A percentile compares a stretch with the other conserved stretches of the same genome.
phyloP scores from a whole-genome alignment of 2,329 filamentous ascomycete species.

The Microcyclospora pomicola region DNA sequence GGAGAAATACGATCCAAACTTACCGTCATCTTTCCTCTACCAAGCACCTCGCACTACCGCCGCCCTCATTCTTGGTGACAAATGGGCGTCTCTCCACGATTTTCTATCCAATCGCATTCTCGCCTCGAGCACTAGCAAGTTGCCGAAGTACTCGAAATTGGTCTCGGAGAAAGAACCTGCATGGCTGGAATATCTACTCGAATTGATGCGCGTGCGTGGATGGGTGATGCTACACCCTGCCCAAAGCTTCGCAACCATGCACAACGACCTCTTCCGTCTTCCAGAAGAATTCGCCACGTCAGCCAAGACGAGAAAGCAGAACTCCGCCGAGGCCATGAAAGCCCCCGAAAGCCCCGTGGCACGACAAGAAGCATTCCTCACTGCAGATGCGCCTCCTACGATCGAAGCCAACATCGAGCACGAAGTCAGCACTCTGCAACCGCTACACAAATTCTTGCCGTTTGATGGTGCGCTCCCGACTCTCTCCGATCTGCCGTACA shows the following conservation, averaged over 20 bases:
- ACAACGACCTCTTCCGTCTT: slow-evolving; percentile 57
- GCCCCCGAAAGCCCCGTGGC: background rate
- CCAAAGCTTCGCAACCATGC: slow-evolving; percentile 51
- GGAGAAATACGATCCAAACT: slow-evolving; percentile 16
- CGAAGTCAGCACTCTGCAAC: slow-evolving; percentile 35
- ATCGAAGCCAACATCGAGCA: slow-evolving; percentile 27
- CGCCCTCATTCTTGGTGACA: slow-evolving; percentile 66
- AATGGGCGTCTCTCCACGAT: slow-evolving; percentile 74
- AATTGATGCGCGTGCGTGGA: slow-evolving; percentile 60
- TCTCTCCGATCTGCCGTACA: slow-evolving; percentile 39
- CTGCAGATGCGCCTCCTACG: slow-evolving; percentile 12
- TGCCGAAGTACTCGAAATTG: slow-evolving; percentile 32
- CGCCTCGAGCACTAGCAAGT: slow-evolving; percentile 16
- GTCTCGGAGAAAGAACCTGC: slow-evolving; percentile 57
- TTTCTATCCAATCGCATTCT: slow-evolving; percentile 55
- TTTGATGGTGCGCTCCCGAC: slow-evolving; percentile 35
- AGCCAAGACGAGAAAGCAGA: slow-evolving; percentile 4
- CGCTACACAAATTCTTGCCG: slow-evolving; percentile 34
- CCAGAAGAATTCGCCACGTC: slow-evolving; percentile 50
- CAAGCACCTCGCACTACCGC: slow-evolving; percentile 75
- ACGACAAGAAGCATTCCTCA: slow-evolving; percentile 24
- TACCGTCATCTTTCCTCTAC: slow-evolving; percentile 58
- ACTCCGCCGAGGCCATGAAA: slow-evolving; percentile 1
- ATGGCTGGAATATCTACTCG: slow-evolving; percentile 66
- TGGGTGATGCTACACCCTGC: slow-evolving; percentile 73